A percentile compares a stretch with the other conserved stretches of the same genome.
Conservation (phyloP, 2,329 filamentous ascomycete genomes). For the Trichoderma sp. region DNA sequence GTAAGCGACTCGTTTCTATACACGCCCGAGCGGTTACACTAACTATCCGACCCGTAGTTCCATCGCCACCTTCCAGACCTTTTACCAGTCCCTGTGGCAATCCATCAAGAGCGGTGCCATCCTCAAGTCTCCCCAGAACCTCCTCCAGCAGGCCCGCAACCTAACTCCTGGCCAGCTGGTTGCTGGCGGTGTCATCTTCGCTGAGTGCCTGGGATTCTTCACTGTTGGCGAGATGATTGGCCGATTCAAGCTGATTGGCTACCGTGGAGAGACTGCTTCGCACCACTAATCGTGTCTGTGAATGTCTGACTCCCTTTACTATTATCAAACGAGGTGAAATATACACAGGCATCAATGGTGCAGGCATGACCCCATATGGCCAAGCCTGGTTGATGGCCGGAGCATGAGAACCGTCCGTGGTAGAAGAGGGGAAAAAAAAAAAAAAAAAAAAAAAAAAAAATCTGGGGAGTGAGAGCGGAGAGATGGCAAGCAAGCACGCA, state of each 20-base stretch:
- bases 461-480: background rate
- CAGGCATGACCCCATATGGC: background rate
- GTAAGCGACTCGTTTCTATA: conserved; percentile 57
- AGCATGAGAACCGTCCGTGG: background rate
- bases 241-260: conserved; percentile 90
- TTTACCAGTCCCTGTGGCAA: conserved; percentile 74
- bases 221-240: conserved; percentile 96
- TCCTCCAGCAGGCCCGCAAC: conserved; percentile 60
- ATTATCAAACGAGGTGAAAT: background rate
- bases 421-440: background rate
- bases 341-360: background rate
- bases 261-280: conserved; percentile 66
- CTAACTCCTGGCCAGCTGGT: conserved; percentile 68
- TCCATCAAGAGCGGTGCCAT: conserved; percentile 62
- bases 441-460: background rate
- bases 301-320: background rate
- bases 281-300: conserved; percentile 51
- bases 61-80: conserved; percentile 77
- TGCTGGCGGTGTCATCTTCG: conserved; percentile 71
- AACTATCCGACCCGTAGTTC: conserved; percentile 52
- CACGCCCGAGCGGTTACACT: background rate
- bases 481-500: background rate
- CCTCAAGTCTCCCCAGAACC: conserved; percentile 54
- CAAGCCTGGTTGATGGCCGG: background rate
- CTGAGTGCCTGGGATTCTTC: conserved; percentile 95